Evolutionary conservation across 2,329 filamentous ascomycete species (phyloP).

Genomic region (Aspergillus candidus): DNA sequence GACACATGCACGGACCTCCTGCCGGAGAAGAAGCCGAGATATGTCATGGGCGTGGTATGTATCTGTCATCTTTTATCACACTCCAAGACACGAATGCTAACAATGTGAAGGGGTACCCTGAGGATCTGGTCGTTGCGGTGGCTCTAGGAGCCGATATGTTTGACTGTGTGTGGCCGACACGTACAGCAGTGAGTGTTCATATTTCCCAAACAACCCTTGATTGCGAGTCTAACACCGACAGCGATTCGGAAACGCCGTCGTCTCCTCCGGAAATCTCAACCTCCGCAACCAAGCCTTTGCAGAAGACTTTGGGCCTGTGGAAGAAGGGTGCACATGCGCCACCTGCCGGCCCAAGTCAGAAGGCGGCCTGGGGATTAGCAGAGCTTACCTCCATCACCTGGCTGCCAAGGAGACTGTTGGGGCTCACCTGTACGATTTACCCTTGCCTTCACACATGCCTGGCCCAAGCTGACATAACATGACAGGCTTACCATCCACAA

Average conservation of each 20-base stretch:
- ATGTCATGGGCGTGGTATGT: conserved; percentile 89
- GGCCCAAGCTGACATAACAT: too few relatives aligned
- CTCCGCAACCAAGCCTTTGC: conserved; percentile 70
- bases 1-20: conserved; percentile 76
- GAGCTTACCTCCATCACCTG: conserved; percentile 87
- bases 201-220: background rate
- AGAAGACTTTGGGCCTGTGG: conserved; percentile 74
- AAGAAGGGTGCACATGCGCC: conserved; percentile 72
- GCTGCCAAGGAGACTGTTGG: conserved; percentile 91
- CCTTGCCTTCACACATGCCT: too few relatives aligned
- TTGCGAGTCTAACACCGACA: conserved; percentile 20
- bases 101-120: conserved; percentile 67
- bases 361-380: conserved; percentile 72
- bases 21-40: conserved; percentile 88
- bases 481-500: conserved; percentile 83
- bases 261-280: conserved; percentile 73
- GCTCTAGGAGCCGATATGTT: conserved; percentile 98
- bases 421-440: conserved; percentile 55
- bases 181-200: conserved; percentile 62
- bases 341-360: conserved; percentile 64
- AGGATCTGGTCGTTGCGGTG: conserved; percentile 88
- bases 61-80: background rate
- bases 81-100: conserved; percentile 14
- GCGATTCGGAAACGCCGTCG: conserved; percentile 91
- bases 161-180: conserved; percentile 96